A percentile compares a stretch with the other conserved stretches of the same genome.
Conservation (phyloP, 257 asterid species). For the Petunia axillaris region DNA sequence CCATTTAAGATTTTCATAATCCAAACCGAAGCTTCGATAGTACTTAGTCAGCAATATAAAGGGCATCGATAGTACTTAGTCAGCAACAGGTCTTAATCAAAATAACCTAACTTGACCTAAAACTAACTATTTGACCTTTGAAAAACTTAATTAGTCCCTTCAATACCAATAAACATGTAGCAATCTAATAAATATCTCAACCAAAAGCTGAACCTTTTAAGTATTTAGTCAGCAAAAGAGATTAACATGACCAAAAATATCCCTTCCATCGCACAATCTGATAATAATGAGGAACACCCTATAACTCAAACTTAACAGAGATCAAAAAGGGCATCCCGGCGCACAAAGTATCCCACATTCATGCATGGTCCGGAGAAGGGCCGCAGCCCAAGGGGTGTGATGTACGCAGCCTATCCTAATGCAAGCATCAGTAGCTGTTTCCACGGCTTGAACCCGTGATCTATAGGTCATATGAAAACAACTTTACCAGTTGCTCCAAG, state of each 20-base stretch:
- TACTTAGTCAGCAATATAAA: neutral
- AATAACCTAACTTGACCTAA: conserved; percentile 15
- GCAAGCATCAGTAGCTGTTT: no score
- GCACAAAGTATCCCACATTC: no score
- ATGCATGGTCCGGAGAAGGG: no score
- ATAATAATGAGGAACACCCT: conserved; percentile 9
- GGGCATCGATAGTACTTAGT: neutral
- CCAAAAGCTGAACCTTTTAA: neutral
- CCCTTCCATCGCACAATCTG: conserved; percentile 4
- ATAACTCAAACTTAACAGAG: conserved; percentile 9
- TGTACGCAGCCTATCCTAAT: no score
- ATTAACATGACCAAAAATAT: neutral
- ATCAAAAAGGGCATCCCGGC: neutral
- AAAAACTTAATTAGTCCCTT: conserved; percentile 4
- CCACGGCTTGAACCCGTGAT: no score
- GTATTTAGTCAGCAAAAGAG: neutral
- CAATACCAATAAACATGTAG: neutral
- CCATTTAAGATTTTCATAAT: neutral
- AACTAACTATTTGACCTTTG: neutral
- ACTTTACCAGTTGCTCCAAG: no score
- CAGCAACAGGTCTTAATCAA: neutral
- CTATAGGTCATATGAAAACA: no score
- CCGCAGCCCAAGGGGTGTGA: no score
- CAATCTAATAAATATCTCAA: neutral
- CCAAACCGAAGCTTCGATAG: neutral